Percentiles rank a stretch among this genome's conserved stretches.
Conservation (phyloP, 768 basidiomycete genomes). For the Arthromyces matolae region DNA sequence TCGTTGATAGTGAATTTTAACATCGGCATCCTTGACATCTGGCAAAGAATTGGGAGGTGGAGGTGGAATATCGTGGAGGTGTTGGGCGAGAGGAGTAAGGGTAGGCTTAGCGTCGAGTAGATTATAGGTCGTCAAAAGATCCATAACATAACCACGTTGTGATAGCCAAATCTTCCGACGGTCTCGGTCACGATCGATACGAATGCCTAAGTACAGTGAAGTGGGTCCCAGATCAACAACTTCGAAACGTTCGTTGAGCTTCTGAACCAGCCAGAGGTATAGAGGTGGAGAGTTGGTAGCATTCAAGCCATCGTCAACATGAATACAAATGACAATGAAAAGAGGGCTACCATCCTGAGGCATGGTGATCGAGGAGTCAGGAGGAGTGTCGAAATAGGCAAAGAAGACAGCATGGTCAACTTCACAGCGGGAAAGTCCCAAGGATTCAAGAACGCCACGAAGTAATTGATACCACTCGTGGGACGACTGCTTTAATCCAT, state of each 20-base stretch:
- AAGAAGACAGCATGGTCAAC: too few species aligned
- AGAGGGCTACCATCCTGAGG: too few species aligned
- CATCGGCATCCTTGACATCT: too few species aligned
- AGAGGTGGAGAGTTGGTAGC: too few species aligned
- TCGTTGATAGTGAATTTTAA: too few species aligned
- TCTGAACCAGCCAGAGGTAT: conserved; percentile 13
- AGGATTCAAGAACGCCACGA: conserved; percentile 4
- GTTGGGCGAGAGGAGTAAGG: not conserved
- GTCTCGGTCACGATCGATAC: not conserved
- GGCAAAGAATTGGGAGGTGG: conserved; percentile 2
- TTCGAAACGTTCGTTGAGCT: not conserved
- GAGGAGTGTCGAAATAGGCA: too few species aligned
- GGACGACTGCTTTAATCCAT: not conserved
- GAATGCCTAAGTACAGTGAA: conserved; percentile 1
- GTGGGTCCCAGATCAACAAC: not conserved
- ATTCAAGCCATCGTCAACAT: too few species aligned
- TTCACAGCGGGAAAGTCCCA: conserved; percentile 18
- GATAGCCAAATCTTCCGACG: conserved; percentile 14
- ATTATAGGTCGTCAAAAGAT: conserved; percentile 9
- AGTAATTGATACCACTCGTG: conserved; percentile 3
- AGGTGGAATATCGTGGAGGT: not conserved
- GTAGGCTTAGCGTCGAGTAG: conserved; percentile 1
- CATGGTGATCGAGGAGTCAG: too few species aligned
- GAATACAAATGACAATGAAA: too few species aligned
- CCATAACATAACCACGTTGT: conserved; percentile 6